Evolutionary conservation across 2,329 filamentous ascomycete species (phyloP), one percentile per base, ranked within the genome.

Genomic region (Trichoderma aggressivum): DNA sequence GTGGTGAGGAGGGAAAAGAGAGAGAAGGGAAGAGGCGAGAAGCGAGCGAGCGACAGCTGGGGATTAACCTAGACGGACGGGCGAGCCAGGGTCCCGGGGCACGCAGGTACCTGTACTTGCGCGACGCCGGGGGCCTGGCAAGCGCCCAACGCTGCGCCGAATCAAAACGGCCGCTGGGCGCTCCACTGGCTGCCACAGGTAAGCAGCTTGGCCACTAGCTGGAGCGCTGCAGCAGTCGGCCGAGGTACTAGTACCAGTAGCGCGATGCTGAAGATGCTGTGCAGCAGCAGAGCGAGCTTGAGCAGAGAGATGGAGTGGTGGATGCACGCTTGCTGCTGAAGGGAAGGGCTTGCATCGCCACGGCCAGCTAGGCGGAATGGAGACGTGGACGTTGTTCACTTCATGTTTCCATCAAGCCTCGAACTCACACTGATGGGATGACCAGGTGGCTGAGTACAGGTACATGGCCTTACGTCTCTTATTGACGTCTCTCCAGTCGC

Each of bases 11-110:
- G 66, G 70, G 68, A 70, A 56, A 66, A 71, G n/a, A 65, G 64
- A 73, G 72, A 71, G 70, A 71, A 71, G 69, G 59, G 62, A 70
- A 72, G 70, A 73, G 61, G 36, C 55, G 65, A 34, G 53, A 62
- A 71, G 71, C 43, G 56, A 60, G 53, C 60, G 66, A 70, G 34
- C 53, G 39, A 60, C 26, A 50, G 24, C 70, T 34, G 39, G 63
- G 69, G 62, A 67, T 47, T 30, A 59, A 59, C 56, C 56, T 59
- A 16, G 56, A 14, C 56, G 32, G 30, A 30, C 30, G 30, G 30
- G 11, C 10, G 58, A 24, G 30, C 58, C 34, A 39, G 32, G 59
- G 34, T 43, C n/a, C 7, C 30, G 53, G 47, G 30, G 30, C 34
- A 21, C 47, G 59, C 55, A 62, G 59, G 59, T 62, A 43, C 59